phyloP scores from a whole-genome alignment of 768 basidiomycete genomes.

The Tricholoma sp. region DNA sequence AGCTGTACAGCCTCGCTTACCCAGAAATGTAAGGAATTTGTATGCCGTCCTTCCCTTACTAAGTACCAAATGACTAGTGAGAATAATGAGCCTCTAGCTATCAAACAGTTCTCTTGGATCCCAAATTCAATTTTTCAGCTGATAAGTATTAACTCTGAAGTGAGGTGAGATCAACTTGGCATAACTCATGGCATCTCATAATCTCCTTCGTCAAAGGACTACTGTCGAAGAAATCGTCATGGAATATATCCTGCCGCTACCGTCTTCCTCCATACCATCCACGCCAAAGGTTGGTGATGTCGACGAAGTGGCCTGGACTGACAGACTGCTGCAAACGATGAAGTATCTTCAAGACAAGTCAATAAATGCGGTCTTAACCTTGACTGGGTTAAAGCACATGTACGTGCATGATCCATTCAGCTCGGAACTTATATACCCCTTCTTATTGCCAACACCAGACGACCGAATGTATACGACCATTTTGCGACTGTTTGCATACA shows the following conservation, averaged over 20 bases:
- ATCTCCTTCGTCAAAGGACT: conserved; percentile 29
- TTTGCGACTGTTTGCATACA: conserved; percentile 71
- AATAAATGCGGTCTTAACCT: conserved; percentile 47
- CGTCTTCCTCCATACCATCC: conserved; percentile 40
- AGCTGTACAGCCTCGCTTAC: conserved; percentile 76
- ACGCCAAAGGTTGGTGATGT: conserved; percentile 47
- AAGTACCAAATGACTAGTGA: conserved; percentile 49
- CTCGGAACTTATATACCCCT: conserved; percentile 1
- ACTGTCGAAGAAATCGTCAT: conserved; percentile 62
- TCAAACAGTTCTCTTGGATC: conserved; percentile 89
- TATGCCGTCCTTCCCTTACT: background rate
- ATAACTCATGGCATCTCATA: background rate
- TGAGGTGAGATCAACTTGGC: conserved; percentile 41
- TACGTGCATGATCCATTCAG: conserved; percentile 30
- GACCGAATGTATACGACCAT: conserved; percentile 64
- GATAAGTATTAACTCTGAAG: conserved; percentile 46
- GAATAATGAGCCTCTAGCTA: conserved; percentile 65
- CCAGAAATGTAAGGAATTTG: conserved; percentile 73
- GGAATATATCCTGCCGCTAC: conserved; percentile 82
- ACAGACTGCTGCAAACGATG: conserved; percentile 72
- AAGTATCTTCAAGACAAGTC: conserved; percentile 57
- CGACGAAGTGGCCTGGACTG: conserved; percentile 84
- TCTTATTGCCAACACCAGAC: conserved; percentile 30
- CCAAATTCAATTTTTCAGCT: conserved; percentile 66
- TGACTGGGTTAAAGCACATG: conserved; percentile 63